phyloP scores from a whole-genome alignment of 495 filamentous ascomycete genomes.

The Chaetomium tenue region DNA sequence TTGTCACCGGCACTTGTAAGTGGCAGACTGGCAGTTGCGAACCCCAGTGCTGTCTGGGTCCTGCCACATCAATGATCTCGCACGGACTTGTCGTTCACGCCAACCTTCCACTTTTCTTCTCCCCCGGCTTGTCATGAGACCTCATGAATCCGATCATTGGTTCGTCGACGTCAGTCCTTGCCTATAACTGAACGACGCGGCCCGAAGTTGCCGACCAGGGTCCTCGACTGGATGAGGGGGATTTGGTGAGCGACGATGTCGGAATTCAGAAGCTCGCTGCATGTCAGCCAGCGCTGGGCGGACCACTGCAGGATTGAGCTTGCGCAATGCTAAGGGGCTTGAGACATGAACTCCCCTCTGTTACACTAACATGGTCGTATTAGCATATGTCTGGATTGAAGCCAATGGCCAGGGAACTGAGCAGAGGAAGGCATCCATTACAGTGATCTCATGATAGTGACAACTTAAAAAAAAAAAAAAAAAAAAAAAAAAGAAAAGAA shows the following conservation, averaged over 20 bases:
- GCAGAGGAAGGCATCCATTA: too few species aligned
- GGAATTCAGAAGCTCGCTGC: background rate
- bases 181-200: background rate
- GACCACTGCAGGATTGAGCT: too few species aligned
- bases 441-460: too few species aligned
- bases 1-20: background rate
- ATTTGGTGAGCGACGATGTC: background rate
- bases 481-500: too few species aligned
- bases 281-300: background rate
- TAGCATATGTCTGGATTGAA: too few species aligned
- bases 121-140: background rate
- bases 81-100: background rate
- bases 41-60: background rate
- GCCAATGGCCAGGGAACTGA: too few species aligned
- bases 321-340: too few species aligned
- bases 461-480: too few species aligned
- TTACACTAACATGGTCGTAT: too few species aligned
- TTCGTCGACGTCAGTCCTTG: background rate
- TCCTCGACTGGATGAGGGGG: background rate
- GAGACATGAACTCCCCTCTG: too few species aligned
- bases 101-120: background rate
- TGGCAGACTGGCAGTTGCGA: background rate
- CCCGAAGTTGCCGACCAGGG: background rate
- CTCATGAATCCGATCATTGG: background rate
- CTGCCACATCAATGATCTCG: background rate